phyloP scores from a whole-genome alignment of 2,329 filamentous ascomycete species.

The Cladophialophora bantiana region DNA sequence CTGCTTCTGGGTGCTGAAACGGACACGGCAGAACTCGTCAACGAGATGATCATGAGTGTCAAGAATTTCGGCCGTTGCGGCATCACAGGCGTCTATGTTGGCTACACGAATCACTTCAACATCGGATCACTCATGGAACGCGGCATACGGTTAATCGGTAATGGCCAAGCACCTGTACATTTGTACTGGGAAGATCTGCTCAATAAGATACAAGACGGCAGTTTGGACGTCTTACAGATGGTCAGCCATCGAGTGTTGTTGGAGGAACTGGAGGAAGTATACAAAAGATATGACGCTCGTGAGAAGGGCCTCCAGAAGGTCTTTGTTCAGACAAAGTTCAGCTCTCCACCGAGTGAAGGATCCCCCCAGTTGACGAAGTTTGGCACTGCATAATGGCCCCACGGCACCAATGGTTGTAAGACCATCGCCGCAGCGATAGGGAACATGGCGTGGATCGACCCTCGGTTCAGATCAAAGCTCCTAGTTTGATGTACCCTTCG shows the following conservation, averaged over 20 bases:
- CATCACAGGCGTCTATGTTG: constrained; percentile 74
- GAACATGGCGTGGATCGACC: neutral
- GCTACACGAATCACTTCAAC: constrained; percentile 79
- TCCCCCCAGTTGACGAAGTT: constrained; percentile 59
- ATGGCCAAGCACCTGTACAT: constrained; percentile 76
- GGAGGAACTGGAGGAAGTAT: constrained; percentile 74
- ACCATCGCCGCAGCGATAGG: neutral
- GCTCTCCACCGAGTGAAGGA: constrained; percentile 57
- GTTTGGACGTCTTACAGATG: constrained; percentile 80
- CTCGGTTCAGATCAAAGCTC: neutral
- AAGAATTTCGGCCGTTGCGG: constrained; percentile 70
- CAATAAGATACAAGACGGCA: constrained; percentile 68
- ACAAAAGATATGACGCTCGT: constrained; percentile 65
- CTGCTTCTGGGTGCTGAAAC: constrained; percentile 74
- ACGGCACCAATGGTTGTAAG: neutral
- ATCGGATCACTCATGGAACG: constrained; percentile 85
- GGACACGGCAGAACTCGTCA: constrained; percentile 73
- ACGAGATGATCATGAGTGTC: constrained; percentile 62
- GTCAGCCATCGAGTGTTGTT: constrained; percentile 77
- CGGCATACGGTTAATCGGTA: constrained; percentile 78
- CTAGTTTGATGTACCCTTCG: neutral
- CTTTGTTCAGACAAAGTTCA: constrained; percentile 68
- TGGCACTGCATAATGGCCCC: constrained; percentile 23
- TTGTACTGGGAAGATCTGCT: constrained; percentile 84
- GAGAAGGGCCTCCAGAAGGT: constrained; percentile 79